Base-by-base conservation (phyloP, 169 alveolate species). In the Babesia sp. region DNA sequence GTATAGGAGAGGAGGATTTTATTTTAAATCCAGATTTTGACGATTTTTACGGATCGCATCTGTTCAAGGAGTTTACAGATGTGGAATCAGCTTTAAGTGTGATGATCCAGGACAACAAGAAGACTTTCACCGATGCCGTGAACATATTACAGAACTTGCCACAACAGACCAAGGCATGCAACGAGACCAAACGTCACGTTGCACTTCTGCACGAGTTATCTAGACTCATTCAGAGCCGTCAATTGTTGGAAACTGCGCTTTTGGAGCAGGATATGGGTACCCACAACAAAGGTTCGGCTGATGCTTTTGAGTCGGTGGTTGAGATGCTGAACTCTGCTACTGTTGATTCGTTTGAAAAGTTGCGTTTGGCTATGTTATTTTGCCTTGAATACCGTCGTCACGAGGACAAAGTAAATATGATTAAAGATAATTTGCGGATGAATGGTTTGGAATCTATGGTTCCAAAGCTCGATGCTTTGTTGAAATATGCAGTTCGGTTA, bases 31-130 rank as follows among this genome's bases (percentile, higher is more conserved):
- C 91, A 42, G 90, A 90, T n/a, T 94, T 92, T 58, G 98, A 97
- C 84, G 92, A 91, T 53, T 97, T 97, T 82, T 97, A 89, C 87
- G 81, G 90, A 41, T 86, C 90, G 29, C 93, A 95, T 76, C 86
- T 93, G 86, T 94, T 88, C 77, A 91, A 87, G 16, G 96, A 96
- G 83, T 97, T 95, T 84, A 97, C 98, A 14, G 98, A 95, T 31
- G 90, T 97, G 50, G 98, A 97, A 16, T 75, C 90, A 20, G 95
- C 91, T 14, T 94, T 96, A 18, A 90, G 93, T 59, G 86, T 83
- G 16, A 85, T 93, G 58, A 95, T 96, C 6, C 84, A 90, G 66
- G 91, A 93, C 42, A 92, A 84, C 75, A 85, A 93, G 76, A 85
- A 71, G 53, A 39, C 18, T n/a, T 26, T 48, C 36, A 57, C 82